Evolutionary conservation across 352 stramenopile genomes (phyloP), one percentile per base, ranked within the genome.

Genomic region (Nothophytophthora sp.): DNA sequence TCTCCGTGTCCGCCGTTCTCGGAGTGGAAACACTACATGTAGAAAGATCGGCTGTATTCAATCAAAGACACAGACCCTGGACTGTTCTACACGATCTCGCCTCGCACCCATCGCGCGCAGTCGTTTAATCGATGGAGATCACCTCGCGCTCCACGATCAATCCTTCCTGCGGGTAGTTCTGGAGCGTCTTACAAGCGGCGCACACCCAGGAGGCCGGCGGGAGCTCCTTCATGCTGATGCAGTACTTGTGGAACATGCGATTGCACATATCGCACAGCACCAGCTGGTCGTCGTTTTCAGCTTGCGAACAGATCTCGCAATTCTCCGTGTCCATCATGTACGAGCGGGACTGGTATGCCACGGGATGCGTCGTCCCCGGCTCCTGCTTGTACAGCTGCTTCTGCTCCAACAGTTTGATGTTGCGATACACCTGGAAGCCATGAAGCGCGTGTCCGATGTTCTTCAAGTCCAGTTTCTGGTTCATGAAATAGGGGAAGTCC

Each of bases 231-330:
- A 91, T 86, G 58, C 86, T 84, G 54, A 88, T 78, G 48, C 82
- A 93, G 52, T 87, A 76, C 54, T 79, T 87, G 70, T 93, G 82
- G 55, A 91, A 93, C 75, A 88, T 77, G 45, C 82, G 72, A 63
- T 90, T 81, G 56, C 82, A 93, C 60, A 88, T 76, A 68, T 93
- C 82, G 43, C 82, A 93, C 18, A 93, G 60, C 29, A 93, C 66
- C 51, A 88, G 56, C 39, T 90, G 44, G 36, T 89, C 76, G 30
- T 88, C 76, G 36, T 93, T 81, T 43, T 86, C 81, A 12, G 59
- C 55, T 22, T 54, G 44, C 19, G 50, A 49, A 49, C 82, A 93
- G 12, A 87, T 55, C 43, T 90, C 78, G 44, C 82, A 93, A 27
- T 67, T 67, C 55, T 93, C 82, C 16, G 72, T 73, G 53, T 93